These are phyloP conservation scores for Fusarium camptoceras DNA, from an alignment of 2,329 filamentous ascomycete genomes.

Conservation along the genomic window DNA sequence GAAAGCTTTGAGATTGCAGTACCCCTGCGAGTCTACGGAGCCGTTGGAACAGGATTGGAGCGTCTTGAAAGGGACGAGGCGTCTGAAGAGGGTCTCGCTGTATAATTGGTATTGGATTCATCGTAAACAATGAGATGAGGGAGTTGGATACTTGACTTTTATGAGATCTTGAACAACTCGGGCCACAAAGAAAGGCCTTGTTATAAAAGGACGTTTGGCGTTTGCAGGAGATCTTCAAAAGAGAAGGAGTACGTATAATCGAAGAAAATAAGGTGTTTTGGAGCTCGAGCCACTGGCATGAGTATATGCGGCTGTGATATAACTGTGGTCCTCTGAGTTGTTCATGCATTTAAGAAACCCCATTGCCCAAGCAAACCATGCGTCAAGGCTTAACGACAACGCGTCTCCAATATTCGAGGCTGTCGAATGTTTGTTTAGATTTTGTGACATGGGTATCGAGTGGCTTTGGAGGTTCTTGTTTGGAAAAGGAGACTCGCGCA, in stretches of 20 bases:
- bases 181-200: constrained; percentile 19
- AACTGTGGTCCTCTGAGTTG: constrained; percentile 10
- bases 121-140: constrained; percentile 6
- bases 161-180: constrained; percentile 15
- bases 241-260: constrained; percentile 22
- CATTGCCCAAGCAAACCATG: not conserved
- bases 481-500: constrained; percentile 22
- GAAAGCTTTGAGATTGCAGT: constrained; percentile 93
- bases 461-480: not conserved
- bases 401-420: constrained; percentile 5
- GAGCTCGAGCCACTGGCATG: constrained; percentile 19
- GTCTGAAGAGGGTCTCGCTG: constrained; percentile 58
- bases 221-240: constrained; percentile 30
- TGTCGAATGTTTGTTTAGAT: constrained; percentile 9
- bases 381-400: not conserved
- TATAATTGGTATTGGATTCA: constrained; percentile 48
- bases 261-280: constrained; percentile 19
- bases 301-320: constrained; percentile 21
- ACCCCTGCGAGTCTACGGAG: constrained; percentile 83
- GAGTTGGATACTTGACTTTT: constrained; percentile 33
- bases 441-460: constrained; percentile 1
- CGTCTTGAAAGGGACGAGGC: constrained; percentile 67
- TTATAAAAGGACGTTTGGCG: constrained; percentile 22
- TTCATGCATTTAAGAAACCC: constrained; percentile 8
- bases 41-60: constrained; percentile 68